A percentile compares a stretch with the other conserved stretches of the same genome.
Conservation (phyloP, 164 flowering plant genomes). For the Chimonanthus praecox region DNA sequence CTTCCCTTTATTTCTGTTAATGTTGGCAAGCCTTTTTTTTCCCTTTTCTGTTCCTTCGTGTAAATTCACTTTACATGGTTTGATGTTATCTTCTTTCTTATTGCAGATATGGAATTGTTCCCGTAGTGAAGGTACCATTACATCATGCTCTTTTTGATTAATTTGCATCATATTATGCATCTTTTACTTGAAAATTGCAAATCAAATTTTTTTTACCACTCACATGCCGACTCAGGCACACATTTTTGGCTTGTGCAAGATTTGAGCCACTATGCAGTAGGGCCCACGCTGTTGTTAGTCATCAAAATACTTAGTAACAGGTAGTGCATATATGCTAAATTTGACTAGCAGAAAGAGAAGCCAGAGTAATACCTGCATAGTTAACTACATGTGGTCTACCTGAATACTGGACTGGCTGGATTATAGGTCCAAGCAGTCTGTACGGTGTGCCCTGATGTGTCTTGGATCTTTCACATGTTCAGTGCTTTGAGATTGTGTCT, state of each 20-base stretch:
- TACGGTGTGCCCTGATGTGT: neutral
- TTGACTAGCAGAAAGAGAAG: neutral
- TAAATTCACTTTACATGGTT: neutral
- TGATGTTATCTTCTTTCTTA: slow-evolving; percentile 21
- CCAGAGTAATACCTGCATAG: neutral
- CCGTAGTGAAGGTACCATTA: slow-evolving; percentile 62
- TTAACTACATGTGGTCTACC: neutral
- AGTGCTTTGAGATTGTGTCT: neutral
- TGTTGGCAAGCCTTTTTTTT: neutral
- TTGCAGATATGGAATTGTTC: slow-evolving; percentile 88
- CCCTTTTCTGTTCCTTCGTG: neutral
- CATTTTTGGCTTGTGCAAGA: neutral
- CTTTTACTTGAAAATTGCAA: neutral
- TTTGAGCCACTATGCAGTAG: neutral
- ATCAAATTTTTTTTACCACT: neutral
- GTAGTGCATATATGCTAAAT: no score
- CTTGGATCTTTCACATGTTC: neutral
- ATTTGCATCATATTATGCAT: neutral
- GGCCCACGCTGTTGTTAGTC: neutral
- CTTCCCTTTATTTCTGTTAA: neutral
- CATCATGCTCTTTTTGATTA: neutral
- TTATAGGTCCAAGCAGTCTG: neutral
- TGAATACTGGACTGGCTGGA: neutral
- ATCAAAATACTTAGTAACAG: neutral
- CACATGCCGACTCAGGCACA: neutral